A percentile compares a stretch with the other conserved stretches of the same genome.
phyloP scores from a whole-genome alignment of 176 grass and related monocot species.

The Oryza coarctata region DNA sequence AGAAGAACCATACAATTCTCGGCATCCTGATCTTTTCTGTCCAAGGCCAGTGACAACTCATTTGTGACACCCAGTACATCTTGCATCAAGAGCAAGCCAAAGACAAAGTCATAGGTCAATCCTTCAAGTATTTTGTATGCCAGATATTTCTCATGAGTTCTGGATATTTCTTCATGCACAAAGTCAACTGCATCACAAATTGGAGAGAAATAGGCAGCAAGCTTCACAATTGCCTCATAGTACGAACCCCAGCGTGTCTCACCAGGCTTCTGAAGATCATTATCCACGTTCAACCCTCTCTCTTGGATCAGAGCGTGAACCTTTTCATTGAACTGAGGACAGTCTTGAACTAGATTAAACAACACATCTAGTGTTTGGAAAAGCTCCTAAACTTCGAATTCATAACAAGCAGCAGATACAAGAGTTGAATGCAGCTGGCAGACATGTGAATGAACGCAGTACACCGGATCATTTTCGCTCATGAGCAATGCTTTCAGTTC shows the following conservation, averaged over 20 bases:
- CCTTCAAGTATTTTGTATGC: conserved; percentile 23
- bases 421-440: conserved; percentile 6
- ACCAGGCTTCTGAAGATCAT: conserved; percentile 32
- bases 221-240: conserved; percentile 22
- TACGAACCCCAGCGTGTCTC: conserved; percentile 37
- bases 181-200: conserved; percentile 21
- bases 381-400: not conserved
- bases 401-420: not conserved
- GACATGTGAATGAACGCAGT: conserved; percentile 12
- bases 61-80: conserved; percentile 29
- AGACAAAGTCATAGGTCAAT: conserved; percentile 9
- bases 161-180: not conserved
- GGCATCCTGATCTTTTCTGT: not conserved
- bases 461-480: not conserved
- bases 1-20: conserved; percentile 25
- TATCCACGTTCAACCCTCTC: conserved; percentile 19
- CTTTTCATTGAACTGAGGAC: conserved; percentile 25
- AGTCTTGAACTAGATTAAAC: conserved; percentile 22
- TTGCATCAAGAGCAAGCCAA: conserved; percentile 31
- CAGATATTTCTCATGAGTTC: not conserved
- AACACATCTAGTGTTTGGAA: not conserved
- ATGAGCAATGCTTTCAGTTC: not conserved
- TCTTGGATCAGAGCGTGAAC: conserved; percentile 13
- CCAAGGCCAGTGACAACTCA: conserved; percentile 33
- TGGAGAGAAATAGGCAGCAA: conserved; percentile 7